Base-by-base conservation (phyloP, 2,329 filamentous ascomycete species). In the Fusarium chuoi region DNA sequence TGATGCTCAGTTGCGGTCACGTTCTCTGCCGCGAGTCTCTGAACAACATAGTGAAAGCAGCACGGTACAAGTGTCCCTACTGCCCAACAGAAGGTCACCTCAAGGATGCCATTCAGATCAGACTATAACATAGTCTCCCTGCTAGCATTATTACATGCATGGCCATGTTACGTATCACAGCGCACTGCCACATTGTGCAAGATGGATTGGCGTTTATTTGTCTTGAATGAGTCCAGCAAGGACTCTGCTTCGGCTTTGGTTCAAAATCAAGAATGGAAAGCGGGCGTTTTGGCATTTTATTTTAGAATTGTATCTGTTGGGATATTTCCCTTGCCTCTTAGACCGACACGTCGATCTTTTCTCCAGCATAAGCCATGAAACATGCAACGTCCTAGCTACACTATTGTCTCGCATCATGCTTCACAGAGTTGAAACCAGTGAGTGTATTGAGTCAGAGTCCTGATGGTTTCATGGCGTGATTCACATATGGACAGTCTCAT, bases 1-100 rank as follows among this genome's bases (percentile, higher is more conserved):
- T 98, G 93, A 96, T 98, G 89, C 91, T 99, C 79, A 93, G 94
- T 0, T 99, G 96, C 79, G 96, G 96, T 11, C 96, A 99, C 84
- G 96, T 98, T 59, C 92, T 99, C 68, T 95, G 95, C 24, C 89
- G 91, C 73, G 95, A 98, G 79, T 95, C 92, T 39, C 84, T 99
- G 57, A 90, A 93, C 68, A 91, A 91, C 79, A 87, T 98, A 46
- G 91, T 91, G 62, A 97, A 97, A 83, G 92, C 92, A 1, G 89
- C 86, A 46, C 87, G 92, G 68, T 97, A 97, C 87, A 99, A 99
- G 82, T 99, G 96, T 79, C 96, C 96, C 0, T 99, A 99, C 81
- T 99, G 96, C 80, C 96, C 96, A 0, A 90, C 85, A 36, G 96
- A 98, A 83, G 94, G 94, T 51, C 87, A 92, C 73, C 86, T 93